Conservation (phyloP, 31 red algal genomes). For the Asparagopsis taxiformis region DNA sequence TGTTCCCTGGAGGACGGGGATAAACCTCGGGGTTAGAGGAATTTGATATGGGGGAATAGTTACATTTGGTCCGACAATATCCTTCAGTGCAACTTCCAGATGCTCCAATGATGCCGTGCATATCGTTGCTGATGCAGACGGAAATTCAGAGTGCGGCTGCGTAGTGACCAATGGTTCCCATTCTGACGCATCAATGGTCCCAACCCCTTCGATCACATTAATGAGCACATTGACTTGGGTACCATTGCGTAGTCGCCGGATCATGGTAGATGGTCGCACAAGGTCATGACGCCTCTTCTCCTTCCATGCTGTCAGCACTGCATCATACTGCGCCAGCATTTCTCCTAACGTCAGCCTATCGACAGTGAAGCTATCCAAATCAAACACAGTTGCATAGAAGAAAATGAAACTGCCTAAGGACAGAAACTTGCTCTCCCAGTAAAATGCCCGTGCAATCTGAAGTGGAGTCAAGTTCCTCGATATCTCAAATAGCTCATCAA, state of each 20-base stretch:
- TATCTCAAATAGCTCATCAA: no score
- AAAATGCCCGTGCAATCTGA: slow-evolving; percentile 6
- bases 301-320: slow-evolving; percentile 30
- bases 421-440: slow-evolving; percentile 41
- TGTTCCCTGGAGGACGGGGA: background rate
- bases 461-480: background rate
- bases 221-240: no score
- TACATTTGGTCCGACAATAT: background rate
- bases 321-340: slow-evolving; percentile 33
- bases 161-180: no score
- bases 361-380: no score
- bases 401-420: slow-evolving; percentile 15
- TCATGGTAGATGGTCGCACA: no score
- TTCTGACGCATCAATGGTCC: no score
- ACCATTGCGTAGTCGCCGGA: no score
- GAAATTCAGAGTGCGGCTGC: no score
- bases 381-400: background rate
- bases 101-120: slow-evolving; percentile 28
- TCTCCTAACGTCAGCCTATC: slow-evolving; percentile 14
- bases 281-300: no score
- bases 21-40: background rate
- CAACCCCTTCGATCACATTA: background rate
- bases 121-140: no score
- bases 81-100: slow-evolving; percentile 2
- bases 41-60: background rate